These are phyloP conservation scores for Coleophoma crateriformis DNA, from an alignment of 2,329 filamentous ascomycete species.

Conservation along the genomic window DNA sequence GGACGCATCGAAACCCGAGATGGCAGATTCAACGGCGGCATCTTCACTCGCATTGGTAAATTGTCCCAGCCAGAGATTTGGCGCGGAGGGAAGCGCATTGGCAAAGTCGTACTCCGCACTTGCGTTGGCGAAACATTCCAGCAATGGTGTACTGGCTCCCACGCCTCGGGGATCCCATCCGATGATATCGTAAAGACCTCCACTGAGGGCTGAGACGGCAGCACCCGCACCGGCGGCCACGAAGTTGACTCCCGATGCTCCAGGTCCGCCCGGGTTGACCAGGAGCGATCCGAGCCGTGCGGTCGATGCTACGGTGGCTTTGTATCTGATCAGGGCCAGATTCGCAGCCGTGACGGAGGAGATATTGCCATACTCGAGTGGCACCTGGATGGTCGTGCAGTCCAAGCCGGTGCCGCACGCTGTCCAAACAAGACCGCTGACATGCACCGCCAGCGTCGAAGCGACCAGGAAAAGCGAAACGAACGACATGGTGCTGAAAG, in stretches of 20 bases:
- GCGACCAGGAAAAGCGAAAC: neutral
- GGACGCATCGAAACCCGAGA: conserved; percentile 4
- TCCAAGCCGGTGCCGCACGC: neutral
- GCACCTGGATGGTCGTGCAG: neutral
- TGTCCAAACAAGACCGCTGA: neutral
- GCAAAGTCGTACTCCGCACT: conserved; percentile 8
- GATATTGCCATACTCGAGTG: conserved; percentile 1
- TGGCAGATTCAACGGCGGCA: neutral
- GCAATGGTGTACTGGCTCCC: conserved; percentile 5
- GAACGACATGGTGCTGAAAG: no score
- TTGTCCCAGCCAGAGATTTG: conserved; percentile 10
- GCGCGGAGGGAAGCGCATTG: conserved; percentile 4
- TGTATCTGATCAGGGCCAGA: neutral
- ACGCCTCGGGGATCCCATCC: conserved; percentile 13
- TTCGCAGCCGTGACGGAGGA: neutral
- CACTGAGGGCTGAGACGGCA: conserved; percentile 5
- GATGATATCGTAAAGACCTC: conserved; percentile 12
- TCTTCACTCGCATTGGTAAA: conserved; percentile 6
- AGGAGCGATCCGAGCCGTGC: neutral
- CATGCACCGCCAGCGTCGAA: neutral
- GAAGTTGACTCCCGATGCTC: conserved; percentile 4
- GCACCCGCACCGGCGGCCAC: conserved; percentile 3
- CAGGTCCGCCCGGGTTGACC: conserved; percentile 7
- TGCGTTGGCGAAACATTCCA: conserved; percentile 9
- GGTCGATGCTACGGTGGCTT: neutral